Evolutionary conservation across 2,329 filamentous ascomycete genomes (phyloP).

Genomic region (Penicillium vulpinum): DNA sequence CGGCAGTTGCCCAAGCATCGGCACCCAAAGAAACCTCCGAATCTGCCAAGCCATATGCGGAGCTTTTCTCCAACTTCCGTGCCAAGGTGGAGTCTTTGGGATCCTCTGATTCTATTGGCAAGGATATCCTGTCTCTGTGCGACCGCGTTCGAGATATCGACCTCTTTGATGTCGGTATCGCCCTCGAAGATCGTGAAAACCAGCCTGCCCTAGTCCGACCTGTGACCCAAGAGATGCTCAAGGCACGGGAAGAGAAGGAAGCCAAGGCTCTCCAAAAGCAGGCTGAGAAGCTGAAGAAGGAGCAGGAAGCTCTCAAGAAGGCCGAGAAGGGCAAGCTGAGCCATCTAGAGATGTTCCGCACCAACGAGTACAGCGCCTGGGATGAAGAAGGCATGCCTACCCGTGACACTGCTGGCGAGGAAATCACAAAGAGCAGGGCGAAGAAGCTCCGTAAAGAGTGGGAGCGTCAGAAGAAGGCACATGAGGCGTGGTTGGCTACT

Average conservation of each 20-base stretch:
- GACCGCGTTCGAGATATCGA: conserved; percentile 79
- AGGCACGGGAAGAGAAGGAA: conserved; percentile 57
- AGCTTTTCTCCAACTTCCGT: conserved; percentile 48
- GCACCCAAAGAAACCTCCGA: conserved; percentile 27
- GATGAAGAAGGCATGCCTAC: conserved; percentile 79
- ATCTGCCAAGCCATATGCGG: conserved; percentile 47
- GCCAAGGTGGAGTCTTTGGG: conserved; percentile 40
- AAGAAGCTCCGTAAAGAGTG: conserved; percentile 90
- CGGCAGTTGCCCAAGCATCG: conserved; percentile 38
- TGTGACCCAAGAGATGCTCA: conserved; percentile 59
- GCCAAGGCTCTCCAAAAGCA: conserved; percentile 48
- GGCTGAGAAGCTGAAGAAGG: conserved; percentile 60
- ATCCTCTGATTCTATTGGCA: conserved; percentile 58
- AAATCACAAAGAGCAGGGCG: conserved; percentile 72
- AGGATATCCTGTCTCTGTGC: conserved; percentile 72
- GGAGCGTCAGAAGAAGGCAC: conserved; percentile 79
- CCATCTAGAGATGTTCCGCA: conserved; percentile 59
- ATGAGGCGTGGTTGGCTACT: conserved; percentile 27
- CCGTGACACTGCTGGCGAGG: conserved; percentile 72
- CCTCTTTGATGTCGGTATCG: conserved; percentile 79
- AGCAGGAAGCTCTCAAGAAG: conserved; percentile 54
- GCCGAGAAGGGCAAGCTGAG: conserved; percentile 59
- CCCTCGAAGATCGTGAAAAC: conserved; percentile 76
- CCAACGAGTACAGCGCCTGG: conserved; percentile 70
- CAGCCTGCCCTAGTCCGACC: conserved; percentile 72